Base-by-base conservation (phyloP, 169 alveolate species). In the Perkinsus marinus region DNA sequence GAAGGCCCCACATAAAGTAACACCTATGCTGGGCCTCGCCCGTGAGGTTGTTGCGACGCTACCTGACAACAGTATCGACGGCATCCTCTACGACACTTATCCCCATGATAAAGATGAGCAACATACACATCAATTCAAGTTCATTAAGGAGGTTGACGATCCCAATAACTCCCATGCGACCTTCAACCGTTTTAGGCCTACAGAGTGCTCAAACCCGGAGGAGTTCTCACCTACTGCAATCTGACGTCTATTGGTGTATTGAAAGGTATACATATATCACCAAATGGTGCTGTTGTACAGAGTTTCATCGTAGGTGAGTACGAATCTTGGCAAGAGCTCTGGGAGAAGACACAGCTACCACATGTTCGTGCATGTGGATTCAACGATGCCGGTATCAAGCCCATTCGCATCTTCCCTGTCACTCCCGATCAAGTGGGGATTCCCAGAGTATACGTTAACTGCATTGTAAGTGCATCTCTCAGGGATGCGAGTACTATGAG, bases 71-170 rank as follows among this genome's bases (percentile, higher is more conserved):
- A 39, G 38, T 26, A n/a, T 89, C 36, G 91, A 89, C 17, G 91
- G 91, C 17, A 41, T 89, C 36, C 68, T 89, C 7, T 89, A 89
- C 43, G 91, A 89, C 68, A 39, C 91, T 6, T 89, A 89, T 68
- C 91, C 91, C 9, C 68, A 39, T n/a, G 46, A 89, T 17, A 26
- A 39, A 10, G 91, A 38, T 3, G 91, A 89, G 68, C 91, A 89
- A 41, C 91, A 89, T 41, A 89, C 91, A 13, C 91, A 89, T 22
- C 91, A 89, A n/a, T 89, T 89, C 57, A 41, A 89, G 68, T 89
- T 89, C 17, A 89, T 89, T 41, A 41, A 38, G 36, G 46, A 89
- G 91, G 91, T 89, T 13, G 9, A n/a, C 36, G 0, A 30, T 10
- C 46, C 46, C 46, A 6, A 3, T 57, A 57, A 5, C 34, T 57